Percentiles rank a stretch among this genome's conserved stretches.
Conservation (phyloP, 345 rosid genomes). For the Syzygium grande region DNA sequence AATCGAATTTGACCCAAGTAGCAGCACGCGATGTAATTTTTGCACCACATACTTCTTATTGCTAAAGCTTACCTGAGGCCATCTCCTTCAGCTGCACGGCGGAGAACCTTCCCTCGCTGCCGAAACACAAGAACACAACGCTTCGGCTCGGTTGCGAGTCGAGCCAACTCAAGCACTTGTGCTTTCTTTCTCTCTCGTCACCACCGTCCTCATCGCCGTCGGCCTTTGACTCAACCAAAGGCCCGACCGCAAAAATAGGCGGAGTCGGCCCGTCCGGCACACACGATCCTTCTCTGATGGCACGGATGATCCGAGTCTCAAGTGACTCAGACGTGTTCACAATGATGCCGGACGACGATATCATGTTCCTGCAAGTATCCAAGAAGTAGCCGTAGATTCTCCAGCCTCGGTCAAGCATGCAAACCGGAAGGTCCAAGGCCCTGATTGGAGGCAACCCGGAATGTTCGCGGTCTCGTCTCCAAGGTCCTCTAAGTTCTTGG, state of each 20-base stretch:
- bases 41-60: not conserved
- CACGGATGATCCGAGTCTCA: not conserved
- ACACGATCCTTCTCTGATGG: not conserved
- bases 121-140: slow-evolving; percentile 4
- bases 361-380: not conserved
- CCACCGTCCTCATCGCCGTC: not conserved
- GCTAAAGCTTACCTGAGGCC: not conserved
- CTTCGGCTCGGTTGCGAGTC: slow-evolving; percentile 1
- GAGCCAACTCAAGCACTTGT: slow-evolving; percentile 2
- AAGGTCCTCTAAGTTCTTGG: slow-evolving; percentile 14
- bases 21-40: not conserved
- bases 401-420: not conserved
- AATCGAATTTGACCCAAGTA: not conserved
- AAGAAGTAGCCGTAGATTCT: not conserved
- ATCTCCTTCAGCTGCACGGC: slow-evolving; percentile 1
- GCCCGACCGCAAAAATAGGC: not conserved
- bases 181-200: not conserved
- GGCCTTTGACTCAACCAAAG: not conserved
- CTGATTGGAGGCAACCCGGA: slow-evolving; percentile 12
- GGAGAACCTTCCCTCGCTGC: not conserved
- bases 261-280: not conserved
- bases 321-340: not conserved
- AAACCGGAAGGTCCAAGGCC: not conserved
- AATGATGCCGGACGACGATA: not conserved
- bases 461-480: not conserved